Base-by-base conservation (phyloP, 139 green algal species). In the Closterium sp. region DNA sequence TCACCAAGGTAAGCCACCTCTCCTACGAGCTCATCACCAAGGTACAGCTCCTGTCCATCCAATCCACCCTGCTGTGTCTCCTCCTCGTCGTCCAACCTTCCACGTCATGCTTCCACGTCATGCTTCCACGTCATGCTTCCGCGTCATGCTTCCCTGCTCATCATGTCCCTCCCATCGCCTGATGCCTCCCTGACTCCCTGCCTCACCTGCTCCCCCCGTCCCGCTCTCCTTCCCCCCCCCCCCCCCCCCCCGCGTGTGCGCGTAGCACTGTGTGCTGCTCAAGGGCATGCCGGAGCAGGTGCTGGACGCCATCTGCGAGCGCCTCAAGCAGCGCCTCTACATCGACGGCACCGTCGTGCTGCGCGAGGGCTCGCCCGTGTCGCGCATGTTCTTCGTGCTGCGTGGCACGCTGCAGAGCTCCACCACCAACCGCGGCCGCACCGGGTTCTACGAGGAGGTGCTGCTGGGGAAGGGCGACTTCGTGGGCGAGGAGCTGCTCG, bases 401-500 rank as follows among this genome's bases (percentile, higher is more conserved):
- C 89, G 89, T 27, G 92, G 92, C 32, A n/a, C 29, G 24, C 89
- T 94, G 30, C 6, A 91, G 32, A 92, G 89, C 79, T 89, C 32
- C 89, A 94, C 73, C 28, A 89, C 92, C 24, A 73, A 85, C 85
- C 0, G 90, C 6, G 89, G 62, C 0, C 92, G 92, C 34, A 89
- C 92, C 0, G 92, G 89, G 6, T 93, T 93, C 89, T 34, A 94
- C 32, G 90, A 94, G 89, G 90, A 31, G 21, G 27, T 45, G 22
- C 5, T 85, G 7, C 86, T 94, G 24, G n/a, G 13, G 29, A 38
- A 86, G 31, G 92, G 92, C 1, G 5, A 92, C 2, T 89, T 94
- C 4, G 38, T 86, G 50, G 92, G 92, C 31, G 92, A 94, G 89
- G 92, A 94, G 92, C 89, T 94, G 32, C 89, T 94, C 22, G 89